Base-by-base conservation (phyloP, 2,329 filamentous ascomycete genomes). In the Myotisia sp. region DNA sequence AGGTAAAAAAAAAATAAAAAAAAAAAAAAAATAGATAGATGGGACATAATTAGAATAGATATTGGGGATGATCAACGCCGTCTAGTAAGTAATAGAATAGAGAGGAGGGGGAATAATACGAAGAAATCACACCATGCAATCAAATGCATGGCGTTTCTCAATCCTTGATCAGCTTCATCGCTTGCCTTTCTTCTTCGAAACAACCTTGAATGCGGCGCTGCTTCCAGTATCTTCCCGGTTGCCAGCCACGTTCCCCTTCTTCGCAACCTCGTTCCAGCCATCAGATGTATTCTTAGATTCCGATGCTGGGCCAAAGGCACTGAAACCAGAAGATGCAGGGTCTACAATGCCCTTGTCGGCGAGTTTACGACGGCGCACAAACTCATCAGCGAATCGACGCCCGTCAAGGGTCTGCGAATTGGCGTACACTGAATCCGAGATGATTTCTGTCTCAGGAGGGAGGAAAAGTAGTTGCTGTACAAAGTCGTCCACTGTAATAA, bases 261-360 rank as follows among this genome's bases (percentile, higher is more conserved):
- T 95, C 1, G 90, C 90, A 34, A 98, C 90, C 61, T 95, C 90
- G 47, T 71, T 93, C 90, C 90, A 98, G 13, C 87, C 87, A 36
- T 81, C 76, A 17, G 67, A 62, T 17, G 60, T 64, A 44, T 60
- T 64, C 43, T 63, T 60, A 16, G 50, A 57, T 31, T 65, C 63
- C 4, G 50, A 57, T 43, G 55, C 63, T 41, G 47, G 56, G 37
- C 49, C 52, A 31, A 50, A 51, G 49, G 56, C 34, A 21, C 64
- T 67, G 3, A 73, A 69, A 36, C 62, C 70, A 22, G 63, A 60
- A 32, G 61, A 67, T 30, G 70, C 65, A 10, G 74, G 67, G 36
- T 80, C 78, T 12, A 92, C 67, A 26, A 94, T 71, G 24, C 90
- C 90, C 63, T 86, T 90, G 47, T 95, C 87, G 0, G 90, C 87